Percentiles rank a stretch among this genome's conserved stretches.
Conservation (phyloP, 306 rosid genomes). For the Lagenaria siceraria region DNA sequence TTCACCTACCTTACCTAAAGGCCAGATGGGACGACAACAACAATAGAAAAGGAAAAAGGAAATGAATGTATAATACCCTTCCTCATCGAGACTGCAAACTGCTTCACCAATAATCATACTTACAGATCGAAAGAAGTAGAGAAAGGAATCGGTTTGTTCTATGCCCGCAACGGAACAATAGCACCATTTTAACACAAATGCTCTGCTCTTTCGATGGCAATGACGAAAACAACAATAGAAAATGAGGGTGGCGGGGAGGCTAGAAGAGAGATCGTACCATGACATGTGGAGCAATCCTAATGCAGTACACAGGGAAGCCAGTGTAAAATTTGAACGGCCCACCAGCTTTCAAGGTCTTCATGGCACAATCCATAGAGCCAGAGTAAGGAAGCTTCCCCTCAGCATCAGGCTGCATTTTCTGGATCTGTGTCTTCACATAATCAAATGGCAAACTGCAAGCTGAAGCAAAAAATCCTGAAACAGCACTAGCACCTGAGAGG, state of each 20-base stretch:
- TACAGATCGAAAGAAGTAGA: no score
- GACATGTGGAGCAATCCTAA: constrained; percentile 92
- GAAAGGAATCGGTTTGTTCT: no score
- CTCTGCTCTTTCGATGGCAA: no score
- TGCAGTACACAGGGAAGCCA: constrained; percentile 89
- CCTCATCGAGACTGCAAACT: no score
- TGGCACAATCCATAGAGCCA: constrained; percentile 74
- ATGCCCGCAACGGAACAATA: no score
- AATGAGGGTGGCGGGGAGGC: background rate
- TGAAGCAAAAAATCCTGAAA: constrained; percentile 87
- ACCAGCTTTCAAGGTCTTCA: constrained; percentile 66
- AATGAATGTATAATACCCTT: no score
- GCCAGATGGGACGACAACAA: background rate
- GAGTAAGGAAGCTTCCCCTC: constrained; percentile 81
- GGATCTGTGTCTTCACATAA: constrained; percentile 92
- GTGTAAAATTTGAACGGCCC: constrained; percentile 84
- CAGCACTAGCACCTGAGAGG: constrained; percentile 62
- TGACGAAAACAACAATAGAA: background rate
- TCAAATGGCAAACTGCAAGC: constrained; percentile 98
- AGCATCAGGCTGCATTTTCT: constrained; percentile 97
- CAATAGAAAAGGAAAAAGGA: background rate
- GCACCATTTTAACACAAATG: no score
- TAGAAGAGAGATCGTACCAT: constrained; percentile 44
- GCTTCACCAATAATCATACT: no score
- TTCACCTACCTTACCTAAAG: background rate